Evolutionary conservation across 495 filamentous ascomycete genomes (phyloP), one percentile per base, ranked within the genome.

Genomic region (Hyaloscypha hepaticicola): DNA sequence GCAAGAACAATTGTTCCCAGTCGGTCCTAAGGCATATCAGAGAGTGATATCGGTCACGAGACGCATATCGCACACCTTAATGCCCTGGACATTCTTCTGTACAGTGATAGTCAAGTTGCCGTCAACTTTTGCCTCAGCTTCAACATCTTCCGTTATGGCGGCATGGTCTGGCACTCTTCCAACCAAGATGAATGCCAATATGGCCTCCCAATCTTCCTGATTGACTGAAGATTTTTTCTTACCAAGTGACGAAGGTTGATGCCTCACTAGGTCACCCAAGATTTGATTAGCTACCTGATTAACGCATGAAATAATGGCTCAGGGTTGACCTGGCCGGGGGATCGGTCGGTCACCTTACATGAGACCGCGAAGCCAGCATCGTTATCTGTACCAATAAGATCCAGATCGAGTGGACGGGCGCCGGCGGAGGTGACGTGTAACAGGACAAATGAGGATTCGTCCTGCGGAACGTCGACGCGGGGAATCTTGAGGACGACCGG

Each of bases 361-460:
- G 76, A 77, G 57, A 81, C 72, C 24, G 77, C 73, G 72, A 87
- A 93, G 7, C 87, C 85, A 51, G 75, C 76, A 41, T 83, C 80
- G 41, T 85, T 84, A 70, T 93, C 89, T n/a, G 89, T 91, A 1
- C 84, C 89, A 56, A 83, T 76, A 33, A 93, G 75, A 56, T 82
- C 84, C 56, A 91, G 63, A 66, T 90, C 87, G 11, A 90, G 73
- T 0, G 73, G 61, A 9, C 56, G 66, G 5, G 74, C 74, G 56
- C 77, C 76, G 21, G 78, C 69, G n/a, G 74, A 72, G 1, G 72
- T 70, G 34, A 88, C 78, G 66, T 88, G 78, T 25, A 90, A 68
- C 6, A 93, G 79, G 3, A 90, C 77, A 72, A 81, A 87, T 5
- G 77, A 70, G 8, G 76, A 75, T 6, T 80, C 77, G 28, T 80